Evolutionary conservation across 225 moss, liverwort and hornwort species (phyloP), one percentile per base, ranked within the genome.

Genomic region (Neckera pumila): DNA sequence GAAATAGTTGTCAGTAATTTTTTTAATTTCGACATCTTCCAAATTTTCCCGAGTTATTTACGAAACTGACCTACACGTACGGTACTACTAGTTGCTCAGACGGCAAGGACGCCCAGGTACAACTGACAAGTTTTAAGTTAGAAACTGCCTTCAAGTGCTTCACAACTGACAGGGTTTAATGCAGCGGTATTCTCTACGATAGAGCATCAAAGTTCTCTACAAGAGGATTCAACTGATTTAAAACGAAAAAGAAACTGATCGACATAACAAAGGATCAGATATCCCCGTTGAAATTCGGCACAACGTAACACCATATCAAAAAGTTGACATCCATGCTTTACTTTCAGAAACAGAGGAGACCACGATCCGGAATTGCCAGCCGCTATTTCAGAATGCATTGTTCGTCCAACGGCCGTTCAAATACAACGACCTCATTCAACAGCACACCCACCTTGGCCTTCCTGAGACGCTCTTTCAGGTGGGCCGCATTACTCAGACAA

Each of bases 371-470:
- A 92, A 64, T 82, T 74, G 49, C 31, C 74, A 49, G 20, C 7
- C 7, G 49, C 49, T 49, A 58, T 67, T 78, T 75, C 61, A 65
- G 33, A 22, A 42, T 82, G 42, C 82, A 27, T n/a, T 61, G 25
- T 76, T 82, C 74, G 70, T 82, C 75, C 34, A 43, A 64, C 31
- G 82, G 75, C 33, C 43, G 8, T 31, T 88, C 75, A 49, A 75
- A 74, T 40, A 63, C 63, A 74, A 64, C 43, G 42, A 42, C 15
- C 72, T 42, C 92, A 54, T 94, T 95, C 20, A 94, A 81, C 94
- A 94, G 90, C 26, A 94, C 96, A 40, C 92, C 91, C 84, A 92
- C 90, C 31, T 95, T 92, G n/a, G 90, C 90, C 79, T 77, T 47
- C 45, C 21, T 83, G 23, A 83, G 69, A 43, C 6, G 28, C 28